phyloP scores from a whole-genome alignment of 306 rosid genomes.

The Citrullus amarus region DNA sequence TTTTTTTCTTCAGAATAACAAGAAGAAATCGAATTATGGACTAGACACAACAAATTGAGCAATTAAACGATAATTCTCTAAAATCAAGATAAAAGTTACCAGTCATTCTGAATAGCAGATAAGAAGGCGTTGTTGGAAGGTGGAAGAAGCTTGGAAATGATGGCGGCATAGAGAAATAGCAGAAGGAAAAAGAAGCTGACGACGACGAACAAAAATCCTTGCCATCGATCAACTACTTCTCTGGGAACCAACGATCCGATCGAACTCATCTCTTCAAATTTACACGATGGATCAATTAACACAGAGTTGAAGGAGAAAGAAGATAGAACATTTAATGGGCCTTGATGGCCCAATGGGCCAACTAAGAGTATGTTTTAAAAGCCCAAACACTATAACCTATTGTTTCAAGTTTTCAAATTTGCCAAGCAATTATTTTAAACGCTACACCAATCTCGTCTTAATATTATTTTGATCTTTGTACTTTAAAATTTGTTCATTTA shows the following conservation, averaged over 20 bases:
- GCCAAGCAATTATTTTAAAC: no score
- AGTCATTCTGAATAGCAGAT: constrained; percentile 62
- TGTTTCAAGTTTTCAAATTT: no score
- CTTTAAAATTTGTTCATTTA: no score
- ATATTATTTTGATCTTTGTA: no score
- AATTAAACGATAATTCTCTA: background rate
- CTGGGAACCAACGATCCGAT: background rate
- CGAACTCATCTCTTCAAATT: background rate
- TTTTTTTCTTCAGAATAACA: no score
- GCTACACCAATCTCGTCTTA: no score
- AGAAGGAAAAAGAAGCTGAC: constrained; percentile 38
- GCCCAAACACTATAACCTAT: background rate
- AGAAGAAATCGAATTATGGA: no score
- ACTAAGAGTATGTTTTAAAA: background rate
- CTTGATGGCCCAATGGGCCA: background rate
- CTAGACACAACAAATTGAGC: no score
- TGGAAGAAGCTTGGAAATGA: constrained; percentile 56
- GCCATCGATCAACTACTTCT: background rate
- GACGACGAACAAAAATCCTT: constrained; percentile 39
- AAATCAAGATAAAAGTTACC: constrained; percentile 21
- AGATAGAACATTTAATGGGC: background rate
- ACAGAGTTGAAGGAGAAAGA: background rate
- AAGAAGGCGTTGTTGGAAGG: constrained; percentile 35
- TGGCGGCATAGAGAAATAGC: constrained; percentile 41
- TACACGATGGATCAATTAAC: background rate